Evolutionary conservation across 2,329 filamentous ascomycete genomes (phyloP).

Genomic region (Xylaria sp.): DNA sequence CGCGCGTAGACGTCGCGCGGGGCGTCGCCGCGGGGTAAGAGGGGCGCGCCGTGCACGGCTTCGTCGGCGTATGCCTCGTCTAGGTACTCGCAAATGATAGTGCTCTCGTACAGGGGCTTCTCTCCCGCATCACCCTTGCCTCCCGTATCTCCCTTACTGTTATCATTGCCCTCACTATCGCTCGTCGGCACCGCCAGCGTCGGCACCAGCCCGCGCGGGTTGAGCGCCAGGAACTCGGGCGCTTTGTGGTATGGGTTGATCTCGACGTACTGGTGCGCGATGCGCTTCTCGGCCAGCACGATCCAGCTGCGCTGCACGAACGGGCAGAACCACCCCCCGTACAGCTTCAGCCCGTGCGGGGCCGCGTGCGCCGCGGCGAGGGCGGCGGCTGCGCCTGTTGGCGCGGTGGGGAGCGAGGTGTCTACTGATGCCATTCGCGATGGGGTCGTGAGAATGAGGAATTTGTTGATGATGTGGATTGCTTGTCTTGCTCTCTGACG

Average conservation of each 20-base stretch:
- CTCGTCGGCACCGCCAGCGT: slow-evolving; percentile 62
- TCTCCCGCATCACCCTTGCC: slow-evolving; percentile 18
- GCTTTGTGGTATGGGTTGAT: slow-evolving; percentile 81
- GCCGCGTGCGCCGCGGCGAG: slow-evolving; percentile 53
- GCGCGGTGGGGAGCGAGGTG: slow-evolving; percentile 52
- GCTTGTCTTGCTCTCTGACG: neutral
- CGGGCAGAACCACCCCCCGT: slow-evolving; percentile 76
- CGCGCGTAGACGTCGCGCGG: slow-evolving; percentile 62
- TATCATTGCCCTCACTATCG: neutral
- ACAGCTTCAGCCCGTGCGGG: slow-evolving; percentile 66
- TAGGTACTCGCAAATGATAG: slow-evolving; percentile 75
- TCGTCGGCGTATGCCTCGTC: slow-evolving; percentile 68
- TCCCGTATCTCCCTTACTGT: too few relatives aligned
- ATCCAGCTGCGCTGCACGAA: slow-evolving; percentile 76
- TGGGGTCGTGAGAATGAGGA: neutral
- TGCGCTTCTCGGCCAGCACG: slow-evolving; percentile 72
- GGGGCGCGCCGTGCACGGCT: slow-evolving; percentile 46
- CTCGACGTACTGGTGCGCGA: slow-evolving; percentile 77
- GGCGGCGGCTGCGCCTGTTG: slow-evolving; percentile 56
- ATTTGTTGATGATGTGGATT: neutral
- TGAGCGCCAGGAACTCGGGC: slow-evolving; percentile 69
- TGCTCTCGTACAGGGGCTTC: slow-evolving; percentile 74
- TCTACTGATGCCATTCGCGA: slow-evolving; percentile 47
- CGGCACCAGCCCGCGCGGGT: slow-evolving; percentile 77
- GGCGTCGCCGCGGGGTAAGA: slow-evolving; percentile 55